phyloP scores from a whole-genome alignment of 257 asterid genomes.

The Solanum pimpinellifolium region DNA sequence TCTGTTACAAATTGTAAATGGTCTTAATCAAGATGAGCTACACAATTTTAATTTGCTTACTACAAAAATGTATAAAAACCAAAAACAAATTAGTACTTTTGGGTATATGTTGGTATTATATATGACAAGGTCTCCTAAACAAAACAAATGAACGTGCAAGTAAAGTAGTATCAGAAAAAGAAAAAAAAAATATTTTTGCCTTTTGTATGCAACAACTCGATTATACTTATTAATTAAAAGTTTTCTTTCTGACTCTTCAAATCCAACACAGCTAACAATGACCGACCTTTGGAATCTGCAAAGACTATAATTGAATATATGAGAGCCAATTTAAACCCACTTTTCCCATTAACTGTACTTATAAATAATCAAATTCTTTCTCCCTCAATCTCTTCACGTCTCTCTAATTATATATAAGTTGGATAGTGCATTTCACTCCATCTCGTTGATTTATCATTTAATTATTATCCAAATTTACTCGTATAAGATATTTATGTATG shows the following conservation, averaged over 20 bases:
- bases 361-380: background rate
- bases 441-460: background rate
- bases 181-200: too few species aligned
- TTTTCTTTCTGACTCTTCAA: conserved; percentile 2
- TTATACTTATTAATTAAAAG: background rate
- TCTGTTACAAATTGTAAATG: background rate
- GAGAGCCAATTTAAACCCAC: conserved; percentile 7
- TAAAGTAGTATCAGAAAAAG: background rate
- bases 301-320: conserved; percentile 17
- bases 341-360: background rate
- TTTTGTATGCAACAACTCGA: background rate
- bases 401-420: background rate
- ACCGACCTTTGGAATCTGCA: conserved; percentile 29
- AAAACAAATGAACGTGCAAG: background rate
- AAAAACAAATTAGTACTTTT: background rate
- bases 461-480: background rate
- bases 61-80: background rate
- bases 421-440: background rate
- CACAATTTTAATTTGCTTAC: background rate
- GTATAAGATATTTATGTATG: background rate
- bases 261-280: background rate
- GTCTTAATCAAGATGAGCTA: background rate
- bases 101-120: background rate
- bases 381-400: background rate
- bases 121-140: background rate